These are phyloP conservation scores for Tephrocybe sp. DNA, from an alignment of 768 basidiomycete species.

Conservation along the genomic window DNA sequence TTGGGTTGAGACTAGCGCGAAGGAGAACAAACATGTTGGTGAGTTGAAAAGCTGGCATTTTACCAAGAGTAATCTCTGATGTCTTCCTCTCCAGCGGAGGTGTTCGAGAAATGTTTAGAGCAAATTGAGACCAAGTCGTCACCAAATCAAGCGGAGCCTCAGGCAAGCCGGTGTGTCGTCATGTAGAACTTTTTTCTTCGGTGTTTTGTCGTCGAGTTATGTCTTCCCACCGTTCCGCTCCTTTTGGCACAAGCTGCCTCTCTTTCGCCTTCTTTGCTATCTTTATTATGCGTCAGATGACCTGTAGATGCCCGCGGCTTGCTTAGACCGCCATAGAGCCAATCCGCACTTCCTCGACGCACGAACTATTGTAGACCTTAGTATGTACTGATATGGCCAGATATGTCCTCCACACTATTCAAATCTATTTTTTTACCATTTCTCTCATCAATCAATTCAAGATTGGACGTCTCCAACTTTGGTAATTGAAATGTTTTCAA, in stretches of 20 bases:
- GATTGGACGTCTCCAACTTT: too few relatives aligned
- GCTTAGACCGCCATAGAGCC: conserved; percentile 11
- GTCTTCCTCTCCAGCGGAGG: conserved; percentile 52
- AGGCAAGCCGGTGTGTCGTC: conserved; percentile 35
- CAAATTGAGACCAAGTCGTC: conserved; percentile 79
- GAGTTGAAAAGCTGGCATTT: conserved; percentile 37
- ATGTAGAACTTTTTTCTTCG: conserved; percentile 30
- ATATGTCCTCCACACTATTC: conserved; percentile 1
- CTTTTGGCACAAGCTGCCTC: background rate
- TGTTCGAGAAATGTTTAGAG: conserved; percentile 80
- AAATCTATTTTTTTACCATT: background rate
- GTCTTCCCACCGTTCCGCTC: conserved; percentile 4
- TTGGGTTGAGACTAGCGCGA: conserved; percentile 89
- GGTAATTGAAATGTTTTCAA: too few relatives aligned
- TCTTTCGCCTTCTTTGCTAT: background rate
- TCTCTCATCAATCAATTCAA: too few relatives aligned
- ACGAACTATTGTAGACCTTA: conserved; percentile 15
- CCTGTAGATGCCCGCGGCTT: conserved; percentile 1
- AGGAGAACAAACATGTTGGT: conserved; percentile 87
- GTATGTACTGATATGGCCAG: conserved; percentile 12
- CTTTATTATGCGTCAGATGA: conserved; percentile 3
- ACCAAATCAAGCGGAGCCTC: conserved; percentile 45
- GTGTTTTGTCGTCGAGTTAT: background rate
- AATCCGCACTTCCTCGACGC: conserved; percentile 6
- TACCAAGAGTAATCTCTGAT: too few relatives aligned